phyloP scores from a whole-genome alignment of 208 protist species.

The Leishmania martiniquensis region DNA sequence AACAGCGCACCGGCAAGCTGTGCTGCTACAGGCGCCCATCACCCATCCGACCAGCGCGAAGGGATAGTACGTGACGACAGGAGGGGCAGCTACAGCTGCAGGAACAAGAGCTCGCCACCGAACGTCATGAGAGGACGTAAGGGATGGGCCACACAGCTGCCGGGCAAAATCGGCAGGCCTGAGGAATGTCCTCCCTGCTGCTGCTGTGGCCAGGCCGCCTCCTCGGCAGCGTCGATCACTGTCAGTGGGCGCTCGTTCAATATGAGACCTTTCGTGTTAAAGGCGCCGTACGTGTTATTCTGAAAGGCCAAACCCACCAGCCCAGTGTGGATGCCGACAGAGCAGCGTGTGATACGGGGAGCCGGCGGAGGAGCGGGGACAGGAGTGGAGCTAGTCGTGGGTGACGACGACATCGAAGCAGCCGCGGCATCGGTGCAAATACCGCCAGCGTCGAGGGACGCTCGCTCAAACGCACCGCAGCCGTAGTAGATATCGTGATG shows the following conservation, averaged over 20 bases:
- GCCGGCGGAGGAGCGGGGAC: constrained; percentile 6
- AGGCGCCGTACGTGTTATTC: constrained; percentile 77
- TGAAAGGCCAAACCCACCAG: constrained; percentile 72
- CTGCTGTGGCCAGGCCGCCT: constrained; percentile 19
- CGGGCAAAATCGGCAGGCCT: constrained; percentile 27
- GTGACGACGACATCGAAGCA: neutral
- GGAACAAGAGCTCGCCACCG: constrained; percentile 76
- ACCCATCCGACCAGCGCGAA: too few relatives aligned
- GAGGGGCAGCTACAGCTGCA: constrained; percentile 43
- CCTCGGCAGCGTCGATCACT: constrained; percentile 29
- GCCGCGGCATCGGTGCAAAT: neutral
- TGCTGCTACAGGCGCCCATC: neutral
- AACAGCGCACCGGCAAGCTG: neutral
- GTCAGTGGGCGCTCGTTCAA: constrained; percentile 55
- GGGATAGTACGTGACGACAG: neutral
- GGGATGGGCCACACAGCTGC: constrained; percentile 74
- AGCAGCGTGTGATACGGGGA: constrained; percentile 59
- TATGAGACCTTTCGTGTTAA: constrained; percentile 65
- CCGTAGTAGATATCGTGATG: constrained; percentile 43
- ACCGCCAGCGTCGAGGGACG: neutral
- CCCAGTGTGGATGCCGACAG: constrained; percentile 73
- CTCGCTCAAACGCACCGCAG: neutral
- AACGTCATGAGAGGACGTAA: constrained; percentile 73
- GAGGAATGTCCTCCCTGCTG: constrained; percentile 6
- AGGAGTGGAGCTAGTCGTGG: neutral